Evolutionary conservation across 768 basidiomycete species (phyloP).

Genomic region (Kondoa subrosea): DNA sequence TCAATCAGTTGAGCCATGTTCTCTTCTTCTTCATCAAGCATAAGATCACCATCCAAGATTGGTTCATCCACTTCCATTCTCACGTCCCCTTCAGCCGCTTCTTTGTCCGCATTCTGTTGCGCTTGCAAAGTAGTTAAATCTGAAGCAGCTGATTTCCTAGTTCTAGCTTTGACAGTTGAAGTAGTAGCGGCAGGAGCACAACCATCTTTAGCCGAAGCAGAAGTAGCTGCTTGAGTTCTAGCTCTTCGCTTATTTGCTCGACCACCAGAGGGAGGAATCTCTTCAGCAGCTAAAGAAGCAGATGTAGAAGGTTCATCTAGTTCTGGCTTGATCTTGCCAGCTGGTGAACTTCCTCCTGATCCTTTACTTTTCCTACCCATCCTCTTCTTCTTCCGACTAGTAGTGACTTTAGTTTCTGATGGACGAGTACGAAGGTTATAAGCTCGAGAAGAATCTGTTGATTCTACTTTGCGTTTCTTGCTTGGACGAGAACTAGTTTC

Average conservation of each 20-base stretch:
- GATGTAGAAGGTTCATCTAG: not conserved
- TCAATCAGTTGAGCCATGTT: not conserved
- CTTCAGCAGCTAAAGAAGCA: not conserved
- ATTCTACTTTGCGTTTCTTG: not conserved
- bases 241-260: not conserved
- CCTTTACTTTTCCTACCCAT: not conserved
- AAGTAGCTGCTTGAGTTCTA: not conserved
- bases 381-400: not conserved
- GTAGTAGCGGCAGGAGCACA: no score
- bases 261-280: slow-evolving; percentile 1
- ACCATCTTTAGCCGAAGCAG: not conserved
- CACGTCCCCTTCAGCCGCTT: not conserved
- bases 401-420: not conserved
- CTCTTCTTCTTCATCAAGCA: not conserved
- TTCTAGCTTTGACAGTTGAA: not conserved
- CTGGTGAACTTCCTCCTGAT: not conserved
- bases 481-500: not conserved
- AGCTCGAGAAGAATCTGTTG: not conserved
- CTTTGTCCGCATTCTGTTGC: no score
- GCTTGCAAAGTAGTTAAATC: not conserved
- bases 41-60: not conserved
- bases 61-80: slow-evolving; percentile 9
- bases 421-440: not conserved
- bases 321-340: not conserved
- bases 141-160: not conserved